Evolutionary conservation across 306 rosid genomes (phyloP), one percentile per base, ranked within the genome.

Genomic region (Prunus dulcis): DNA sequence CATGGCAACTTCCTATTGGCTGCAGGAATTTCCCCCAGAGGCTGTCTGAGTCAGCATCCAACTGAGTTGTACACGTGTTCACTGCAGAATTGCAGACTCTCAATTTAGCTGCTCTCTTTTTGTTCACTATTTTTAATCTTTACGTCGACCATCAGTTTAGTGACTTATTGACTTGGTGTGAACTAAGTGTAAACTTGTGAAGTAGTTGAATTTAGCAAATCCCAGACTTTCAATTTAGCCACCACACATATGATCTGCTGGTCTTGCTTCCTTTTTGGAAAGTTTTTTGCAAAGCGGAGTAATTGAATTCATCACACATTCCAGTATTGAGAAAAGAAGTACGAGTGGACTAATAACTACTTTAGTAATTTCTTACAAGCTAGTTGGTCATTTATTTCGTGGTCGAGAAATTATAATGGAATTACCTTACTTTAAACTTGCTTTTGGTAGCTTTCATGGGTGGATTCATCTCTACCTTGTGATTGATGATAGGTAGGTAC

Each of bases 1-100:
- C n/a, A 71, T 66, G 86, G 74, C 83, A 45, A 5, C 17, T 2
- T 38, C n/a, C 10, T 46, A 79, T 66, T 71, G 75, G 80, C 18
- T 49, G 38, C 22, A 57, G 27, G 32, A 71, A 79, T 47, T 70
- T 64, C 50, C 49, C 23, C 22, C 1, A 25, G 4, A 27, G 27
- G 8, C 17, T 19, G 66, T 34, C 78, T 43, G 53, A 75, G 53
- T 76, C 79, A 67, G 15, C 64, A 58, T 58, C 64, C 34, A 60
- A 22, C 19, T 60, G 17, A 60, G 28, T 20, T 19, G 20, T 56
- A 9, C 14, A 55, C 27, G 6, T n/a, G 14, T 56, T 56, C 27
- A 2, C 0, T 55, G 13, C 61, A n/a, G 25, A 55, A 55, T 12
- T 55, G 60, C 12, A 3, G 20, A 55, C 20, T 55, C 12, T n/a